Conservation (phyloP, 75 land plant species). For the Cupressus sempervirens region DNA sequence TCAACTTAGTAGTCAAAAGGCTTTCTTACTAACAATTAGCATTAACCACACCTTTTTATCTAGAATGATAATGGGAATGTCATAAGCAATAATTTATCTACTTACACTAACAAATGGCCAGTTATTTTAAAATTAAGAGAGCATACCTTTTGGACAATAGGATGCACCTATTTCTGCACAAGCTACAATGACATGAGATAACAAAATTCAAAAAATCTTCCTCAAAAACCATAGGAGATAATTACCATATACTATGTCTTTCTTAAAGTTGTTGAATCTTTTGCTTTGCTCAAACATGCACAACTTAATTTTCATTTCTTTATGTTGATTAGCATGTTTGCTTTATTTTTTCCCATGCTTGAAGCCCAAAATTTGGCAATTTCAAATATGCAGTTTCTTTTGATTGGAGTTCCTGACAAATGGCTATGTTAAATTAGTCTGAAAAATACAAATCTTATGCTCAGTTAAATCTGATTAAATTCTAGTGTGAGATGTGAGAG, state of each 20-base stretch:
- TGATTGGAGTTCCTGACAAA: background rate
- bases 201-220: background rate
- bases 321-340: background rate
- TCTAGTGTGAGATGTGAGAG: background rate
- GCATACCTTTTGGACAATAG: background rate
- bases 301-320: conserved; percentile 3
- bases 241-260: background rate
- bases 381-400: background rate
- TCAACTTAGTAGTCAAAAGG: background rate
- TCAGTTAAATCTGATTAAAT: background rate
- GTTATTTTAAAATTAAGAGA: background rate
- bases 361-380: background rate
- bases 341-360: background rate
- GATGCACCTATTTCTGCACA: background rate
- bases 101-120: background rate
- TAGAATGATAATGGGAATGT: no score
- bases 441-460: background rate
- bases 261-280: background rate
- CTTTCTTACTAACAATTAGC: background rate
- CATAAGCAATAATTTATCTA: background rate
- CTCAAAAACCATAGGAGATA: background rate
- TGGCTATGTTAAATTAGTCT: background rate
- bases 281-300: background rate
- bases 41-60: background rate
- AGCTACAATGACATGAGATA: background rate